A percentile compares a stretch with the other conserved stretches of the same genome.
Conservation (phyloP, 805 yeast species). For the Myxozyma mucilagina region DNA sequence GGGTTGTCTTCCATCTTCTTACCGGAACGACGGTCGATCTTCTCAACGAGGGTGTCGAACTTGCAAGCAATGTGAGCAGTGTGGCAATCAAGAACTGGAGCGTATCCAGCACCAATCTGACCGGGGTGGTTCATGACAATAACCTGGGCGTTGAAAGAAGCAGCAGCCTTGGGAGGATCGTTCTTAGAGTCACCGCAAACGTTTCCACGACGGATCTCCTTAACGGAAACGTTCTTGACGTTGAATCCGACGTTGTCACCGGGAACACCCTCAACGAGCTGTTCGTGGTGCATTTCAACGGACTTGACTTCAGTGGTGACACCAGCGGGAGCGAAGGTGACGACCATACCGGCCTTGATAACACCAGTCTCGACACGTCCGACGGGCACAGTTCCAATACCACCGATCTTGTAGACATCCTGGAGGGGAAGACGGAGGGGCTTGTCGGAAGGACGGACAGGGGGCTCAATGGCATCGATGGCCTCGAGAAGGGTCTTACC, state of each 20-base stretch:
- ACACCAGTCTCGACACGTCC: conserved; percentile 93
- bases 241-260: conserved; percentile 92
- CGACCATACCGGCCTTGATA: conserved; percentile 89
- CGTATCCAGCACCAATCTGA: conserved; percentile 87
- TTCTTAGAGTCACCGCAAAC: conserved; percentile 87
- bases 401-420: conserved; percentile 93
- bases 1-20: conserved; percentile 86
- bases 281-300: conserved; percentile 86
- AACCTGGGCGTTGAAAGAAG: conserved; percentile 82
- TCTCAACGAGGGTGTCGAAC: conserved; percentile 74
- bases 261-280: conserved; percentile 74
- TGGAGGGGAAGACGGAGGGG: conserved; percentile 87
- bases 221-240: conserved; percentile 86
- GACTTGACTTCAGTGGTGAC: conserved; percentile 88
- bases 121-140: conserved; percentile 90
- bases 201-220: conserved; percentile 92
- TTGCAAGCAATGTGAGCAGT: conserved; percentile 91
- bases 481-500: conserved; percentile 86
- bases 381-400: conserved; percentile 89
- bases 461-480: conserved; percentile 79
- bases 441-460: conserved; percentile 78
- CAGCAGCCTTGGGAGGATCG: conserved; percentile 81
- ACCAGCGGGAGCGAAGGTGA: conserved; percentile 86
- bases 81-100: conserved; percentile 91
- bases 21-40: conserved; percentile 93